Evolutionary conservation across 805 yeast species (phyloP).

Genomic region (Barnettozyma botsteinii): DNA sequence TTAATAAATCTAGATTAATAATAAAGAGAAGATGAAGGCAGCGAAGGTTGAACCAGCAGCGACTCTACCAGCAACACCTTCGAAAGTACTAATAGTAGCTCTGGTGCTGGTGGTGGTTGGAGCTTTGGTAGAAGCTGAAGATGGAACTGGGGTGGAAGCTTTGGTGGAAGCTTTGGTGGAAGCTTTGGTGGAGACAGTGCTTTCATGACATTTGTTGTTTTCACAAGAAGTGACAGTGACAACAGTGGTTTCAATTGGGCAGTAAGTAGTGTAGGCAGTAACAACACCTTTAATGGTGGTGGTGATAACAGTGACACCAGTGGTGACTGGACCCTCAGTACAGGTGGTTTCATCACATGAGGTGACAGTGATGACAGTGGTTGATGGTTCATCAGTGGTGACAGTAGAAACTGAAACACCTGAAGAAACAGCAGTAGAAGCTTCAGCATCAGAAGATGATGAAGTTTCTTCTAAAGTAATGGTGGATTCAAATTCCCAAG

Average conservation of each 20-base stretch:
- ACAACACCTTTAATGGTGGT: not conserved
- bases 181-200: not conserved
- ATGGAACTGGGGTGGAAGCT: no score
- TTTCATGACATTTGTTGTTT: no score
- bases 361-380: not conserved
- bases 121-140: not conserved
- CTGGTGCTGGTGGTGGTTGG: no score
- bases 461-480: not conserved
- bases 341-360: not conserved
- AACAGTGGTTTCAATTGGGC: not conserved
- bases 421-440: not conserved
- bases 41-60: not conserved
- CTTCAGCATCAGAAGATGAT: not conserved
- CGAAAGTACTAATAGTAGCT: not conserved
- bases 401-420: not conserved
- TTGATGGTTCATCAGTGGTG: not conserved
- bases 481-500: not conserved
- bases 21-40: not conserved
- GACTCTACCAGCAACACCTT: not conserved
- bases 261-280: conserved; percentile 2
- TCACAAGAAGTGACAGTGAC: no score
- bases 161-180: not conserved
- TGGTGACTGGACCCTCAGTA: conserved; percentile 1
- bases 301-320: conserved; percentile 1
- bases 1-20: not conserved